A percentile compares a stretch with the other conserved stretches of the same genome.
phyloP scores from a whole-genome alignment of 305 asterid genomes.

The Fraxinus floribunda region DNA sequence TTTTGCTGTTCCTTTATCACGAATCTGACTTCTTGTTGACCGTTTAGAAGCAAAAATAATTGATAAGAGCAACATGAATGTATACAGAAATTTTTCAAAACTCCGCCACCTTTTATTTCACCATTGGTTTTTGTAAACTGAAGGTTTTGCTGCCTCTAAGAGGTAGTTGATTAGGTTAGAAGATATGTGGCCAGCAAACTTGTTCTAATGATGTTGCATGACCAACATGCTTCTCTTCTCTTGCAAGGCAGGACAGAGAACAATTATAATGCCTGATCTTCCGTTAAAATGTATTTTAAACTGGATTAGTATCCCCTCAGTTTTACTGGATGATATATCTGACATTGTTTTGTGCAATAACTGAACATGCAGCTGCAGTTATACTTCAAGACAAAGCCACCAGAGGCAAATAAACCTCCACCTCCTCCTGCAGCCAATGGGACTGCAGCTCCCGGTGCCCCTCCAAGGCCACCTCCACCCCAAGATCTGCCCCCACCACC shows the following conservation, averaged over 20 bases:
- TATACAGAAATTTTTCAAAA: neutral
- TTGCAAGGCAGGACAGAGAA: neutral
- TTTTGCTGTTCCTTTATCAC: neutral
- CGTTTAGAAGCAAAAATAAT: conserved; percentile 8
- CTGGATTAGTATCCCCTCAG: conserved; percentile 1
- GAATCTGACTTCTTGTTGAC: neutral
- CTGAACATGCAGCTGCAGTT: conserved; percentile 67
- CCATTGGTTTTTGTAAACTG: neutral
- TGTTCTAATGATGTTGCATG: neutral
- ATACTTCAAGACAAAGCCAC: conserved; percentile 90
- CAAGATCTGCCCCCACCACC: conserved; percentile 73
- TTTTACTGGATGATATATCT: neutral
- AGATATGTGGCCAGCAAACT: neutral
- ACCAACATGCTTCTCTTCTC: neutral
- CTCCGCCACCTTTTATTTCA: neutral
- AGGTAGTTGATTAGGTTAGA: neutral
- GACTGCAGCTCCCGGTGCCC: conserved; percentile 60
- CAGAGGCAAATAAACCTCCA: conserved; percentile 66
- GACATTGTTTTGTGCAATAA: conserved; percentile 18
- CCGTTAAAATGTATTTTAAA: neutral
- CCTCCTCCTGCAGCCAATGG: conserved; percentile 63
- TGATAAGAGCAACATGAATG: neutral
- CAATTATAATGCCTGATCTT: neutral
- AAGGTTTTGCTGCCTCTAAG: neutral
- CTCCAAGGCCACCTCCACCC: conserved; percentile 71